Conservation (phyloP, 208 protist species). For the Acanthamoeba divionensis region DNA sequence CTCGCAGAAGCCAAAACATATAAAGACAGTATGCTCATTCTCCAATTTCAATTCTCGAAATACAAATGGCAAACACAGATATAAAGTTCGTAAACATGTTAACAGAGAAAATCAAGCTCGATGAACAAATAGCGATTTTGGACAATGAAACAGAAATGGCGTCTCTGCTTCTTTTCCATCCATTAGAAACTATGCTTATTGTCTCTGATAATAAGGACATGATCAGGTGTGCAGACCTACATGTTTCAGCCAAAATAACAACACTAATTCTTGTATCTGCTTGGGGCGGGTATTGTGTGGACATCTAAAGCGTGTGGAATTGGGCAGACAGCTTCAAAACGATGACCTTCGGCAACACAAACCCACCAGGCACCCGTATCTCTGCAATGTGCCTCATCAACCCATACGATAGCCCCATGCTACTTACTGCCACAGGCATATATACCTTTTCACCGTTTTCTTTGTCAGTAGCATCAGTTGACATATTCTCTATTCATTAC, state of each 20-base stretch:
- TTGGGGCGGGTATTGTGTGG: background rate
- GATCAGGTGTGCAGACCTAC: conserved; percentile 58
- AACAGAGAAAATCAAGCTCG: conserved; percentile 20
- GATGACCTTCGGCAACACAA: conserved; percentile 59
- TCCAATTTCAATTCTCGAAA: background rate
- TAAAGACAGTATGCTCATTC: background rate
- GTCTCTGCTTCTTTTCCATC: conserved; percentile 63
- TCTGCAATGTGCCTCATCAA: conserved; percentile 67
- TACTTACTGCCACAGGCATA: conserved; percentile 54
- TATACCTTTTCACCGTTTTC: background rate
- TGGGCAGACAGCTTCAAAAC: conserved; percentile 36
- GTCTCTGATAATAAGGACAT: conserved; percentile 60
- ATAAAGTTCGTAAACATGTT: background rate
- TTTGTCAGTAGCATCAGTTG: background rate
- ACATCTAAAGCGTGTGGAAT: conserved; percentile 59
- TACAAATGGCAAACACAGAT: background rate
- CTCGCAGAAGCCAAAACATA: conserved; percentile 49
- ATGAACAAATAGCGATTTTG: conserved; percentile 62
- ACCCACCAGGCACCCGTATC: conserved; percentile 55
- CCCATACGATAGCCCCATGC: conserved; percentile 66
- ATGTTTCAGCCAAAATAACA: background rate
- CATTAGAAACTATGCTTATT: conserved; percentile 62
- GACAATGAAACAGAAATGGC: conserved; percentile 58
- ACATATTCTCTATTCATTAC: too few relatives aligned
- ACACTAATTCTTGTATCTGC: background rate